Conservation (phyloP, 2,329 filamentous ascomycete genomes). For the Aspergillus fructus region DNA sequence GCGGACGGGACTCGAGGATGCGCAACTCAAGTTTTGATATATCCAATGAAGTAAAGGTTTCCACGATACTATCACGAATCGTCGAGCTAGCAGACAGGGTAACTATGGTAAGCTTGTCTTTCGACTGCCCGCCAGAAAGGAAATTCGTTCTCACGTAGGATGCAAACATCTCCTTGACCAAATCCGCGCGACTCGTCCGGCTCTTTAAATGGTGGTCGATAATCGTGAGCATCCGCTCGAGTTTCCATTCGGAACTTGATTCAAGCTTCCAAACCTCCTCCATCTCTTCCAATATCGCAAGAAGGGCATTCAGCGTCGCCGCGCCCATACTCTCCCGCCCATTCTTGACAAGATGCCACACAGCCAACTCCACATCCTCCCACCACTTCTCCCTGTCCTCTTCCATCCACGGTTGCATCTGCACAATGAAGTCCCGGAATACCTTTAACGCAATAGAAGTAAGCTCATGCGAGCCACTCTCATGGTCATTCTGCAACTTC, state of each 20-base stretch:
- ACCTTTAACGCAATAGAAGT: constrained; percentile 54
- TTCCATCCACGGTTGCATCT: constrained; percentile 19
- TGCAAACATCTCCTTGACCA: constrained; percentile 26
- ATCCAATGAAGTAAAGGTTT: constrained; percentile 36
- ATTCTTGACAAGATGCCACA: constrained; percentile 66
- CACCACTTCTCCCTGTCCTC: constrained; percentile 49
- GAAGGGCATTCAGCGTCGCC: constrained; percentile 49
- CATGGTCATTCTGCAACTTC: constrained; percentile 55
- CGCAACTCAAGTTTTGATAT: constrained; percentile 52
- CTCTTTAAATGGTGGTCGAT: constrained; percentile 27
- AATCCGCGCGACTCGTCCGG: constrained; percentile 21
- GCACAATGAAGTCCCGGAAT: constrained; percentile 48
- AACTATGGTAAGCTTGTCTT: constrained; percentile 49
- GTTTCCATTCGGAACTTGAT: constrained; percentile 12
- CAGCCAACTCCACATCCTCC: constrained; percentile 54
- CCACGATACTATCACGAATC: constrained; percentile 51
- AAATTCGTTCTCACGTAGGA: constrained; percentile 25
- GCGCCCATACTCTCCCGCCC: constrained; percentile 67
- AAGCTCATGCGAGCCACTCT: constrained; percentile 60
- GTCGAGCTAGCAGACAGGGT: constrained; percentile 66
- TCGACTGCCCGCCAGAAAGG: neutral
- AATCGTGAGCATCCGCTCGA: constrained; percentile 23
- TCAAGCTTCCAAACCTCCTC: constrained; percentile 22
- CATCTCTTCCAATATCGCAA: constrained; percentile 25
- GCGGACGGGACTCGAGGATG: constrained; percentile 66